Percentiles rank a stretch among this genome's conserved stretches.
These are phyloP conservation scores for Pseudocercospora eumusae DNA, from an alignment of 2,329 filamentous ascomycete genomes.

Conservation along the genomic window DNA sequence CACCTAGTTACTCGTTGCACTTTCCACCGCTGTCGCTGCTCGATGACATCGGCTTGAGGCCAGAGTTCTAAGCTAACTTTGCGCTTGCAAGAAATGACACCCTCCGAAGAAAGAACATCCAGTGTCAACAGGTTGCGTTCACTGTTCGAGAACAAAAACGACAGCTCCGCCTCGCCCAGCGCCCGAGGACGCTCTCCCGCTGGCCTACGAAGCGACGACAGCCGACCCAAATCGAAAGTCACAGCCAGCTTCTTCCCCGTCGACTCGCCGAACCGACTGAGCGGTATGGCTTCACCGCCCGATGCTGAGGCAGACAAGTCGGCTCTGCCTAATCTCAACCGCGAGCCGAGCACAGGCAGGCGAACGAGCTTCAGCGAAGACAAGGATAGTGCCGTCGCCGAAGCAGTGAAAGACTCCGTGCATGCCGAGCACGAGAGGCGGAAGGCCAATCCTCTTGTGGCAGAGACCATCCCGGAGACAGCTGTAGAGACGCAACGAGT, in stretches of 20 bases:
- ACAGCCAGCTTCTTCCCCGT: conserved; percentile 53
- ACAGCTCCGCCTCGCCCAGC: conserved; percentile 24
- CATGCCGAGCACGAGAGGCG: conserved; percentile 45
- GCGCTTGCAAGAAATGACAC: conserved; percentile 48
- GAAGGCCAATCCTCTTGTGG: conserved; percentile 39
- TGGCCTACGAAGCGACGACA: conserved; percentile 37
- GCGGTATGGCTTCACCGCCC: conserved; percentile 27
- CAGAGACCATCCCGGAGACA: conserved; percentile 46
- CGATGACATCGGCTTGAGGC: conserved; percentile 14
- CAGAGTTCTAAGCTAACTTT: conserved; percentile 17
- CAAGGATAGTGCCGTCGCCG: conserved; percentile 37
- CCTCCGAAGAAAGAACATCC: conserved; percentile 39
- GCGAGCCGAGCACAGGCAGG: conserved; percentile 31
- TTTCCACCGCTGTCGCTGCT: not conserved
- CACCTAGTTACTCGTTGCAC: not conserved
- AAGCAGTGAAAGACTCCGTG: conserved; percentile 46
- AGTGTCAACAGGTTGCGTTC: conserved; percentile 53
- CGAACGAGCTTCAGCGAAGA: conserved; percentile 47
- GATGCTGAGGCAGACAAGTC: conserved; percentile 18
- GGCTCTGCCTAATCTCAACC: conserved; percentile 23
- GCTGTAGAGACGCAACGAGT: conserved; percentile 44
- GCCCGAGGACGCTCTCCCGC: conserved; percentile 49
- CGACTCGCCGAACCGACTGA: conserved; percentile 35
- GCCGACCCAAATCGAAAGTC: conserved; percentile 47
- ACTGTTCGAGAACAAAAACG: conserved; percentile 51